phyloP scores from a whole-genome alignment of 2,329 filamentous ascomycete species.

The Cercospora zeae-maydis region DNA sequence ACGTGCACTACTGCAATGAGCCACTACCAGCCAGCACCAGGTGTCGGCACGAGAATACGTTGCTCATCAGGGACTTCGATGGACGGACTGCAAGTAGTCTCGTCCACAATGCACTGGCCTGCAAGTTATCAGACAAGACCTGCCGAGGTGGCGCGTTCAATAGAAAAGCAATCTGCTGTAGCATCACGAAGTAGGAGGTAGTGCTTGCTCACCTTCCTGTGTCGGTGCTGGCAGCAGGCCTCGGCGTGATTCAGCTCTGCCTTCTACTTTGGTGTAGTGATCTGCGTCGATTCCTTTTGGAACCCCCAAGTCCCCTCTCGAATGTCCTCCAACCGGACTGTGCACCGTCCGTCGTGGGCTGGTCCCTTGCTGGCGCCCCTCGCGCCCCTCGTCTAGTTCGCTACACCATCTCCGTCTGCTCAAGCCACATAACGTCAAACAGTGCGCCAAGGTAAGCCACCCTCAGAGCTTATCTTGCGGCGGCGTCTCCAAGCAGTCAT shows the following conservation, averaged over 20 bases:
- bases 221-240: neutral
- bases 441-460: neutral
- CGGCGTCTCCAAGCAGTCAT: neutral
- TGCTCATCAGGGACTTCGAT: neutral
- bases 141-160: neutral
- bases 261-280: neutral
- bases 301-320: neutral
- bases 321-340: too few relatives aligned
- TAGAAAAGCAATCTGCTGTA: neutral
- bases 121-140: neutral
- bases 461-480: constrained; percentile 20
- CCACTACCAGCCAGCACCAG: too few relatives aligned
- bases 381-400: neutral
- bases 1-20: neutral
- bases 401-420: constrained; percentile 28
- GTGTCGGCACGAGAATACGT: too few relatives aligned
- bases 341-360: neutral
- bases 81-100: neutral
- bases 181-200: neutral
- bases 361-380: neutral
- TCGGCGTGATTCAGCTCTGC: neutral
- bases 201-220: neutral
- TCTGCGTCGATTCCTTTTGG: neutral
- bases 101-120: neutral
- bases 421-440: constrained; percentile 3